Percentiles rank a stretch among this genome's conserved stretches.
Evolutionary conservation across 768 basidiomycete genomes (phyloP).

Genomic region (Macrolepiota albuminosa): DNA sequence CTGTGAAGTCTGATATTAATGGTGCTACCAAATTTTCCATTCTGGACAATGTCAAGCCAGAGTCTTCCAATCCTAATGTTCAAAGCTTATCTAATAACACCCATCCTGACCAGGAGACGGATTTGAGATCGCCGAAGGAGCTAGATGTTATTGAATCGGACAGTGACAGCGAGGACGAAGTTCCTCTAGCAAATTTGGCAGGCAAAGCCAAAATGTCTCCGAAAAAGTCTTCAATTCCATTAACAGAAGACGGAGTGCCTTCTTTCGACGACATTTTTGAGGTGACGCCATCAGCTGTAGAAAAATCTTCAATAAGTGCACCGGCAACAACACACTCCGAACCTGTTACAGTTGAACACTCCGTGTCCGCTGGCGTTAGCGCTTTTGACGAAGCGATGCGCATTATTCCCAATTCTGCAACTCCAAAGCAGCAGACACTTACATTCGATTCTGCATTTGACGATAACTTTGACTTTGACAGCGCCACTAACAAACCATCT

Average conservation of each 20-base stretch:
- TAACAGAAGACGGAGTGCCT: constrained; percentile 6
- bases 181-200: constrained; percentile 32
- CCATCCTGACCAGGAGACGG: constrained; percentile 35
- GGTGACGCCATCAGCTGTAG: constrained; percentile 21
- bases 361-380: constrained; percentile 43
- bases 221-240: constrained; percentile 13
- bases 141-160: constrained; percentile 51
- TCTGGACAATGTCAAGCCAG: constrained; percentile 30
- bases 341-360: constrained; percentile 7
- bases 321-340: constrained; percentile 4
- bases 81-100: constrained; percentile 10
- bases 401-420: constrained; percentile 36
- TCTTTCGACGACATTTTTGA: constrained; percentile 61
- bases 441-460: constrained; percentile 60
- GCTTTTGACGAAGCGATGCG: constrained; percentile 78
- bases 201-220: constrained; percentile 20
- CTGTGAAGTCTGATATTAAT: constrained; percentile 9
- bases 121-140: constrained; percentile 52
- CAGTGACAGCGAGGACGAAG: constrained; percentile 46
- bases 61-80: constrained; percentile 36
- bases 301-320: not conserved
- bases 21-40: constrained; percentile 23
- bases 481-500: constrained; percentile 31
- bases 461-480: constrained; percentile 56
- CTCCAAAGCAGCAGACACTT: constrained; percentile 37